Percentiles rank a stretch among this genome's conserved stretches.
These are phyloP conservation scores for Penicillium alfredii DNA, from an alignment of 495 filamentous ascomycete genomes.

Conservation along the genomic window DNA sequence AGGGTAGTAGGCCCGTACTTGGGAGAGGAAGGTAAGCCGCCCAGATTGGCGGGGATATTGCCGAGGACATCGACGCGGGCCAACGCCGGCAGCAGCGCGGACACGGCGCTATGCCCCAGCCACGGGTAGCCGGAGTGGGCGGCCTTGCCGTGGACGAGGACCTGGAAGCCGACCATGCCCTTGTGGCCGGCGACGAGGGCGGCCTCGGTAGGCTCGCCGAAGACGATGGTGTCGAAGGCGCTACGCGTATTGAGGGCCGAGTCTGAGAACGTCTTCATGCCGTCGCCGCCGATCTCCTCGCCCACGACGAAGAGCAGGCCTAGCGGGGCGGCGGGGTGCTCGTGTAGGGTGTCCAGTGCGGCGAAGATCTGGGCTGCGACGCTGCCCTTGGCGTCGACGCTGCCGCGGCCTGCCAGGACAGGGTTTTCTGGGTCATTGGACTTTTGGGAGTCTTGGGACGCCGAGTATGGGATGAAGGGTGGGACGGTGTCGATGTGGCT, in stretches of 20 bases:
- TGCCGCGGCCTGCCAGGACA: slow-evolving; percentile 67
- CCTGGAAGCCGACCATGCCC: slow-evolving; percentile 58
- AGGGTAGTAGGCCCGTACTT: slow-evolving; percentile 82
- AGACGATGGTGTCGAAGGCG: slow-evolving; percentile 66
- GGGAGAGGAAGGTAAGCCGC: slow-evolving; percentile 62
- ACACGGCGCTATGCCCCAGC: slow-evolving; percentile 74
- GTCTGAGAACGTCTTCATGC: slow-evolving; percentile 60
- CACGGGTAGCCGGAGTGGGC: slow-evolving; percentile 88
- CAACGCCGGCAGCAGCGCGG: slow-evolving; percentile 64
- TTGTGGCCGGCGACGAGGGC: slow-evolving; percentile 88
- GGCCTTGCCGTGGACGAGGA: slow-evolving; percentile 67
- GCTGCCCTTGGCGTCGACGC: slow-evolving; percentile 84
- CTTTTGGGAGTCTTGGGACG: slow-evolving; percentile 15
- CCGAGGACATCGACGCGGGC: slow-evolving; percentile 53
- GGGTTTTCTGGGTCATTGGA: slow-evolving; percentile 32
- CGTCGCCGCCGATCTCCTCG: slow-evolving; percentile 75
- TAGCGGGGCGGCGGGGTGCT: slow-evolving; percentile 40
- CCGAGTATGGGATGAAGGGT: slow-evolving; percentile 54
- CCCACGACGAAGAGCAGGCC: slow-evolving; percentile 85
- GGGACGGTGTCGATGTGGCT: slow-evolving; percentile 71
- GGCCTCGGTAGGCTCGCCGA: slow-evolving; percentile 84
- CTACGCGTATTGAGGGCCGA: slow-evolving; percentile 32
- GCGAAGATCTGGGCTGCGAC: slow-evolving; percentile 76
- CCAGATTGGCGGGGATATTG: slow-evolving; percentile 29
- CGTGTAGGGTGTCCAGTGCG: slow-evolving; percentile 51